Evolutionary conservation across 2,329 filamentous ascomycete species (phyloP).

Genomic region (Helotiales sp.): DNA sequence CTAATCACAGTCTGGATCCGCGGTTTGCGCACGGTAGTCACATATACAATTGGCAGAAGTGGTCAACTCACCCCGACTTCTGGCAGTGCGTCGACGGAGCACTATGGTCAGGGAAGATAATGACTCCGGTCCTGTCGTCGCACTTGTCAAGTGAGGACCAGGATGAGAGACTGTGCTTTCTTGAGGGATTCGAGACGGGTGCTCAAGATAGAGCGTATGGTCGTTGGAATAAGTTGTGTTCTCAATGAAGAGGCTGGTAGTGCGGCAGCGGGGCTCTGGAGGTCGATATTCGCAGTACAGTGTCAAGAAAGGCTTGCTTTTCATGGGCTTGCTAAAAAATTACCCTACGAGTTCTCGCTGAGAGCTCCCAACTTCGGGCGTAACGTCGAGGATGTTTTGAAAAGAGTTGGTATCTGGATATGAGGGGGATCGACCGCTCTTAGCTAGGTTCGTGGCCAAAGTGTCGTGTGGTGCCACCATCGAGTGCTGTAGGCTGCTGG

Average conservation of each 20-base stretch:
- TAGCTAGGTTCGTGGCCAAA: too few species aligned
- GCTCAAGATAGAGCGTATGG: neutral
- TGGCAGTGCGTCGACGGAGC: too few species aligned
- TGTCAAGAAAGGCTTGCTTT: neutral
- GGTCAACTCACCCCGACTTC: conserved; percentile 24
- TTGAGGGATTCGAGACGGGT: neutral
- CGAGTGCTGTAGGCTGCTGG: too few species aligned
- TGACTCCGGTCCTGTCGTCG: conserved; percentile 11
- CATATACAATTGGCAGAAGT: conserved; percentile 13
- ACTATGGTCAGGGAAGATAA: conserved; percentile 24
- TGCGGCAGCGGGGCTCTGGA: neutral
- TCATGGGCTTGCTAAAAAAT: too few species aligned
- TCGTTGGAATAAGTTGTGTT: neutral
- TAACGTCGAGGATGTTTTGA: too few species aligned
- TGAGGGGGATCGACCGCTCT: too few species aligned
- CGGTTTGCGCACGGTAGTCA: neutral
- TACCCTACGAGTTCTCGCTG: too few species aligned
- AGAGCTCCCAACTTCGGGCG: too few species aligned
- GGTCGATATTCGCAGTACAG: neutral
- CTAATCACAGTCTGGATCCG: too few species aligned
- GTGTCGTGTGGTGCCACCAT: too few species aligned
- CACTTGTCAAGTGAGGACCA: conserved; percentile 7
- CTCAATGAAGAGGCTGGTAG: neutral
- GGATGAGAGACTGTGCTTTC: neutral
- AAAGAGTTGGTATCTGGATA: too few species aligned